phyloP scores from a whole-genome alignment of 495 filamentous ascomycete genomes.

The Chaetomium cochliodes region DNA sequence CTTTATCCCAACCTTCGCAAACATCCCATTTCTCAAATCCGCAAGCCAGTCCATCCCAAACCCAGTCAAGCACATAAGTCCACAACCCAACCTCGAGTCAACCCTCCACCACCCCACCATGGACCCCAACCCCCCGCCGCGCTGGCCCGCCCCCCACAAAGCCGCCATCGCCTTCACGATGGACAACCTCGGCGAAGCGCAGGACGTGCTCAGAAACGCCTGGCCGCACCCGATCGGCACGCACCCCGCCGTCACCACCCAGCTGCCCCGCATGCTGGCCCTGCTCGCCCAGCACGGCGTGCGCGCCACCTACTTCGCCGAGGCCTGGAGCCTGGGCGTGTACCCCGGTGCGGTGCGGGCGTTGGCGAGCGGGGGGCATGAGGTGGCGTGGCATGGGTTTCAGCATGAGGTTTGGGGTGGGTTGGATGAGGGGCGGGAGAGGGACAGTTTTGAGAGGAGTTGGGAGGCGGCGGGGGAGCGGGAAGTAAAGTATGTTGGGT shows the following conservation, averaged over 20 bases:
- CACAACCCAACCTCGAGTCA: background rate
- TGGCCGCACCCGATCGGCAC: constrained; percentile 35
- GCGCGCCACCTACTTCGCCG: constrained; percentile 38
- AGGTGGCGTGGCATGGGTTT: constrained; percentile 40
- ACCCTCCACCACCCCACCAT: background rate
- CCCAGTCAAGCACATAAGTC: too few relatives aligned
- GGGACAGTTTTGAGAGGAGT: constrained; percentile 29
- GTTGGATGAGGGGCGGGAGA: constrained; percentile 24
- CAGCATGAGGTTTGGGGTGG: constrained; percentile 37
- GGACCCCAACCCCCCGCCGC: background rate
- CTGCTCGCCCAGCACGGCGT: constrained; percentile 30
- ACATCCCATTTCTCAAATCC: too few relatives aligned
- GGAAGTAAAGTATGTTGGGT: constrained; percentile 32
- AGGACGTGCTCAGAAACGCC: constrained; percentile 31
- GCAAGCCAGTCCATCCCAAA: background rate
- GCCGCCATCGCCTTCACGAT: constrained; percentile 41
- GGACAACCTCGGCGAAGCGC: constrained; percentile 45
- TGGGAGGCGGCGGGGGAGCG: constrained; percentile 19
- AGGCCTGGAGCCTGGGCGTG: constrained; percentile 38
- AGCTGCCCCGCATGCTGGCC: constrained; percentile 37
- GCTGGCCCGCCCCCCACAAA: constrained; percentile 32
- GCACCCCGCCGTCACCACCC: constrained; percentile 31
- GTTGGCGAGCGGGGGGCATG: constrained; percentile 27
- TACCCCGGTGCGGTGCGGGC: constrained; percentile 30
- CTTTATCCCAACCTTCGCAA: too few relatives aligned